phyloP scores from a whole-genome alignment of 2,329 filamentous ascomycete genomes.

The Aspergillus ustus region DNA sequence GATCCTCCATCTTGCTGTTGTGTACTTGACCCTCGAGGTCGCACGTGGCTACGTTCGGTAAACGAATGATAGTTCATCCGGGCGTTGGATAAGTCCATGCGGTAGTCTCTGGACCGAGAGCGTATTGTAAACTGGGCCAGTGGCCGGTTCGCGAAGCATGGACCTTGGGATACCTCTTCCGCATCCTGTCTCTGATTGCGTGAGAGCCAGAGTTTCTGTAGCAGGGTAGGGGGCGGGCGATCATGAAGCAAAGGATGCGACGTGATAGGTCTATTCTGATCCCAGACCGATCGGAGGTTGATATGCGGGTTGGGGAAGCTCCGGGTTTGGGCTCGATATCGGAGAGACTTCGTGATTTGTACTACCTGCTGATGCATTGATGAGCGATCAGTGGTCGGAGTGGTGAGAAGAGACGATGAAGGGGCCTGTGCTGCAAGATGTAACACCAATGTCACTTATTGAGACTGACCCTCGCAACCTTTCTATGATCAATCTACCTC shows the following conservation, averaged over 20 bases:
- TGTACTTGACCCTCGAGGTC: neutral
- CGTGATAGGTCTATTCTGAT: too few relatives aligned
- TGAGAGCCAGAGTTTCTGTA: too few relatives aligned
- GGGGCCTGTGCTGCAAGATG: neutral
- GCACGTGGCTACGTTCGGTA: neutral
- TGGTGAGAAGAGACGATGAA: neutral
- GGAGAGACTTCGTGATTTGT: neutral
- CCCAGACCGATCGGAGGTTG: too few relatives aligned
- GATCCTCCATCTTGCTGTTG: neutral
- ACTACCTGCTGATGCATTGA: neutral
- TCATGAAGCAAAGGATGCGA: too few relatives aligned
- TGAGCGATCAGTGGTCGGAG: neutral
- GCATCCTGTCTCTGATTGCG: too few relatives aligned
- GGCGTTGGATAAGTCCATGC: neutral
- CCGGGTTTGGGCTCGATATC: neutral
- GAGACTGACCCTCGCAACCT: neutral
- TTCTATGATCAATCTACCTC: neutral
- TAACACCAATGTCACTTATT: neutral
- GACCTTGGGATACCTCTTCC: neutral
- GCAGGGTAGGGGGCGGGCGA: too few relatives aligned
- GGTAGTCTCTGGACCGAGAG: neutral
- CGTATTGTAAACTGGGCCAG: neutral
- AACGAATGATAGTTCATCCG: neutral
- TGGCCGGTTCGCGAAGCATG: neutral
- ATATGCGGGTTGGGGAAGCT: too few relatives aligned